Evolutionary conservation across 208 protist genomes (phyloP).

Genomic region (Endotrypanum monterogeii): DNA sequence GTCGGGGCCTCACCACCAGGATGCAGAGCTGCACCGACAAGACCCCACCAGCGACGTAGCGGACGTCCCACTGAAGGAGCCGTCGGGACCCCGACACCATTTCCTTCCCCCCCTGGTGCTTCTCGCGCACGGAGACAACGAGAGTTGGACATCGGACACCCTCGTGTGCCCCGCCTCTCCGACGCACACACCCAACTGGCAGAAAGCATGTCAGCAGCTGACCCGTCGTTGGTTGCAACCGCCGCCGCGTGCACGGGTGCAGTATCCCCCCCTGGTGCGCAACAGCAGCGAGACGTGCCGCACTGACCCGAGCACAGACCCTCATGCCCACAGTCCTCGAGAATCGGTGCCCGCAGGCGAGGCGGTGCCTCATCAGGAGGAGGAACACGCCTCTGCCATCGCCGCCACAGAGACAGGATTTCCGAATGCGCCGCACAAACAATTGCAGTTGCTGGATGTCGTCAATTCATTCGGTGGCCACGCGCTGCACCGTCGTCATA

Average conservation of each 20-base stretch:
- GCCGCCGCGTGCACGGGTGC: background rate
- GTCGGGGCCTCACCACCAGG: background rate
- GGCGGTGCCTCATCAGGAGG: background rate
- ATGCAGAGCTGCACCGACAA: background rate
- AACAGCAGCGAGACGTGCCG: background rate
- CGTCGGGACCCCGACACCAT: background rate
- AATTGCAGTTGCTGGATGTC: background rate
- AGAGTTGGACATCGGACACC: background rate
- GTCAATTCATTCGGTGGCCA: background rate
- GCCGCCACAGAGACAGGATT: background rate
- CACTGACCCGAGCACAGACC: background rate
- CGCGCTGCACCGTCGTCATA: constrained; percentile 29
- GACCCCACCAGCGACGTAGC: background rate
- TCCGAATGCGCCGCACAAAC: background rate
- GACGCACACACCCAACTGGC: constrained; percentile 2
- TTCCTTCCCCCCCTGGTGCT: background rate
- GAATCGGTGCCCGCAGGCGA: background rate
- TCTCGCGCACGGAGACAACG: background rate
- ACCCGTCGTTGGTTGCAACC: constrained; percentile 7
- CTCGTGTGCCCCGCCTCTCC: background rate
- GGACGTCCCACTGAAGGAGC: background rate
- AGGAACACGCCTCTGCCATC: background rate
- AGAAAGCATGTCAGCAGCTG: constrained; percentile 6
- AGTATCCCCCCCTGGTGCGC: background rate
- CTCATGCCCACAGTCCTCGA: background rate